These are phyloP conservation scores for Lactarius psammicola DNA, from an alignment of 768 basidiomycete genomes.

Conservation along the genomic window DNA sequence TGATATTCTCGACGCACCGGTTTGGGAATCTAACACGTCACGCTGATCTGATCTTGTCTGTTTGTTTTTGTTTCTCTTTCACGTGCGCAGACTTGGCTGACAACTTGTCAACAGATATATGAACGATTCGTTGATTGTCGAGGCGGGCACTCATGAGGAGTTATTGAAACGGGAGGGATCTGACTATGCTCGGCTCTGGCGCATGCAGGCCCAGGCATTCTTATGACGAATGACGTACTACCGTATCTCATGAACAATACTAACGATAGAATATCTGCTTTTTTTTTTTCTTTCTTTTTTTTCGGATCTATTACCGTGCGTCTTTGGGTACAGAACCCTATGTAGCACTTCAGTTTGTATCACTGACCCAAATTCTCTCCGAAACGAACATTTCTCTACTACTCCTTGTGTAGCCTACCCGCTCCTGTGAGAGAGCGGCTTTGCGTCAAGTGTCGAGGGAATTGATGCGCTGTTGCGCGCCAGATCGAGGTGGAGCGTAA, in stretches of 20 bases:
- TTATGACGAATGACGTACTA: constrained; percentile 13
- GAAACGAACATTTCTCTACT: no score
- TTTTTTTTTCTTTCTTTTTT: neutral
- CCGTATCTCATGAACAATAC: neutral
- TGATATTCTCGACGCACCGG: constrained; percentile 78
- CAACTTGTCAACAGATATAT: constrained; percentile 52
- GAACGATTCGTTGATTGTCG: constrained; percentile 57
- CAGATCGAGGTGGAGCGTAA: no score
- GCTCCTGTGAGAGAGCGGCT: neutral
- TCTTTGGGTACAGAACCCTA: neutral
- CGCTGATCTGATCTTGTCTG: constrained; percentile 34
- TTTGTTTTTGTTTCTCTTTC: neutral
- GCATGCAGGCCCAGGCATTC: constrained; percentile 72
- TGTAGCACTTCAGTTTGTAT: neutral
- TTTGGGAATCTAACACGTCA: constrained; percentile 68
- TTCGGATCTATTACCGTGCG: neutral
- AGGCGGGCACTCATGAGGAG: constrained; percentile 65
- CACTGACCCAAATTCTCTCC: neutral
- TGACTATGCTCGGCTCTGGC: constrained; percentile 74
- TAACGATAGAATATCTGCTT: neutral
- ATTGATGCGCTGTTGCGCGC: no score
- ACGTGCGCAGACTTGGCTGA: neutral
- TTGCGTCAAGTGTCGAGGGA: no score
- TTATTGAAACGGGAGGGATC: constrained; percentile 51
- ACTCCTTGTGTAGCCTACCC: no score